Evolutionary conservation across 352 stramenopile genomes (phyloP).

Genomic region (Globisporangium emineosum): DNA sequence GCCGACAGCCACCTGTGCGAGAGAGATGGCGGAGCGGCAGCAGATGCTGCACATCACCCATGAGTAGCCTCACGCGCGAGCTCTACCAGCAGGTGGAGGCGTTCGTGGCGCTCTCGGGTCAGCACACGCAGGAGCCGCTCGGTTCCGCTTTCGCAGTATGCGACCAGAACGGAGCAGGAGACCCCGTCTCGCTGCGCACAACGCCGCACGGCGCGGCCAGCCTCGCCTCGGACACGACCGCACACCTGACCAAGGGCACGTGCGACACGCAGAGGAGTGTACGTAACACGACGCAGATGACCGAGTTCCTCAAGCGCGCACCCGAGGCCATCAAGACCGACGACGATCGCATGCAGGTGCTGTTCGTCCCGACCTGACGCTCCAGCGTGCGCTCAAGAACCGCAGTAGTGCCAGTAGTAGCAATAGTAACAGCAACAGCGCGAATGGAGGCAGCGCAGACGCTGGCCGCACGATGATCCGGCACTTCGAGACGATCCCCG

Average conservation of each 20-base stretch:
- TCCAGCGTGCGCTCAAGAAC: constrained; percentile 20
- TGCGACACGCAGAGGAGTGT: constrained; percentile 38
- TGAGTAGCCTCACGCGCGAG: constrained; percentile 40
- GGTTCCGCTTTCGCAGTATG: not conserved
- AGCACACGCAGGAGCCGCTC: constrained; percentile 28
- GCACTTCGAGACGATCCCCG: constrained; percentile 53
- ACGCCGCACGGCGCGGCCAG: constrained; percentile 26
- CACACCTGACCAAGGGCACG: constrained; percentile 31
- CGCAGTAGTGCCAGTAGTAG: constrained; percentile 7
- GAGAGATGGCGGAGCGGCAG: constrained; percentile 5
- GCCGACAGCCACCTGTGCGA: too few relatives aligned
- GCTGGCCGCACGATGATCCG: constrained; percentile 23
- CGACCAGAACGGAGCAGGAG: constrained; percentile 7
- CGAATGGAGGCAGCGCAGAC: not conserved
- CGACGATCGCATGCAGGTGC: constrained; percentile 51
- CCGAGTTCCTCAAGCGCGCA: constrained; percentile 35
- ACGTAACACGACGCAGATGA: constrained; percentile 32
- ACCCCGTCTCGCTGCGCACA: constrained; percentile 33
- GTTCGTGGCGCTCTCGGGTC: constrained; percentile 50
- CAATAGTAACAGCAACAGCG: constrained; percentile 1
- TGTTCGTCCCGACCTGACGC: constrained; percentile 54
- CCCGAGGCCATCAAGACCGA: constrained; percentile 32
- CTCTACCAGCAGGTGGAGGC: constrained; percentile 68
- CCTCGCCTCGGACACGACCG: constrained; percentile 40
- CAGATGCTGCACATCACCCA: constrained; percentile 51